phyloP scores from a whole-genome alignment of 208 protist species.

The Acanthamoeba sp. region DNA sequence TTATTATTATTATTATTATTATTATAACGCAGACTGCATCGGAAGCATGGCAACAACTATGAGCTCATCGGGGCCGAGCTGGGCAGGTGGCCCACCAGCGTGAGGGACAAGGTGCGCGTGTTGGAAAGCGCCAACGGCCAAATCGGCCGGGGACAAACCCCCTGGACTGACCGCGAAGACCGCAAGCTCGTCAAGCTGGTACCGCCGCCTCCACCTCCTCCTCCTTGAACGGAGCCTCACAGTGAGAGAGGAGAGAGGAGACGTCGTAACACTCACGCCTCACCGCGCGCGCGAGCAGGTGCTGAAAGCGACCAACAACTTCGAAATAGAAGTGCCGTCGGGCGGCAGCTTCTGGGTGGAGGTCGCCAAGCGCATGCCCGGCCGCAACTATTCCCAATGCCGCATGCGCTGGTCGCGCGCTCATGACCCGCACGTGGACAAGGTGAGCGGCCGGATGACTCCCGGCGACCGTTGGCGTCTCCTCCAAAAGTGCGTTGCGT shows the following conservation, averaged over 20 bases:
- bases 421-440: neutral
- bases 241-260: neutral
- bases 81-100: neutral
- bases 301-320: neutral
- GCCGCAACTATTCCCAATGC: slow-evolving; percentile 51
- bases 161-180: neutral
- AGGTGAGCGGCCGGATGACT: neutral
- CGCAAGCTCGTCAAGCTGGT: neutral
- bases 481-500: slow-evolving; percentile 7
- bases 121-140: neutral
- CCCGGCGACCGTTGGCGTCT: neutral
- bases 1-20: too few species aligned
- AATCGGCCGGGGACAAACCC: too few species aligned
- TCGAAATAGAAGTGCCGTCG: neutral
- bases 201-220: neutral
- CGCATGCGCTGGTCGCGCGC: neutral
- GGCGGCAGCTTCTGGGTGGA: slow-evolving; percentile 28
- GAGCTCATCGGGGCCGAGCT: neutral
- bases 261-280: too few species aligned
- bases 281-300: neutral
- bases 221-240: neutral
- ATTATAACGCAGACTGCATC: neutral
- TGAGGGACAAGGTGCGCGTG: slow-evolving; percentile 19
- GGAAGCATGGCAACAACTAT: slow-evolving; percentile 26
- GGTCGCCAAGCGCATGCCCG: slow-evolving; percentile 3